These are phyloP conservation scores for Aspergillus sparsus DNA, from an alignment of 495 filamentous ascomycete genomes.

Conservation along the genomic window DNA sequence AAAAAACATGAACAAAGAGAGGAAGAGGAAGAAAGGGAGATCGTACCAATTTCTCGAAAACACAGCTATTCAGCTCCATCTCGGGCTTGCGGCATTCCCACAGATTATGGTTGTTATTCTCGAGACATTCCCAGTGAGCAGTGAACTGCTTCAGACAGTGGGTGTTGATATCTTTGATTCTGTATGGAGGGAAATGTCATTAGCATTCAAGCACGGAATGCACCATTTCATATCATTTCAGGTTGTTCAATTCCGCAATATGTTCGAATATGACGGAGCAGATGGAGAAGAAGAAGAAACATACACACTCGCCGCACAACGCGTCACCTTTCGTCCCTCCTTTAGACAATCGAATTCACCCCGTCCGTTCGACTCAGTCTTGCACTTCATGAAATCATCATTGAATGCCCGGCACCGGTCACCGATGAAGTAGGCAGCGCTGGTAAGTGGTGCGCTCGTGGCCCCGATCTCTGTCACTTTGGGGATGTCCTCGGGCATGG, in stretches of 20 bases:
- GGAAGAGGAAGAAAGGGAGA: not conserved
- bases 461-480: slow-evolving; percentile 87
- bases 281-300: slow-evolving; percentile 37
- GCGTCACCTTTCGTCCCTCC: slow-evolving; percentile 93
- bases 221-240: not conserved
- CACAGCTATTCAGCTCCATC: slow-evolving; percentile 84
- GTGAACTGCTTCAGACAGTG: slow-evolving; percentile 89
- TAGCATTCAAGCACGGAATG: not conserved
- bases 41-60: slow-evolving; percentile 91
- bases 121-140: slow-evolving; percentile 90
- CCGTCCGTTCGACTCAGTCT: slow-evolving; percentile 80
- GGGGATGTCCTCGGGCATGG: slow-evolving; percentile 87
- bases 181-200: slow-evolving; percentile 32
- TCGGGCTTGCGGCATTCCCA: slow-evolving; percentile 84
- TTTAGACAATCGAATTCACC: slow-evolving; percentile 94
- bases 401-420: slow-evolving; percentile 92
- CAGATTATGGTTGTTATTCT: slow-evolving; percentile 94
- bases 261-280: not conserved
- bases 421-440: slow-evolving; percentile 96
- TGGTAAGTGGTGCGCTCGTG: slow-evolving; percentile 85
- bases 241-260: not conserved
- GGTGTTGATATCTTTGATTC: slow-evolving; percentile 94
- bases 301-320: slow-evolving; percentile 95
- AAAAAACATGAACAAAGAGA: not conserved
- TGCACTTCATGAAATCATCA: slow-evolving; percentile 99